Percentiles rank a stretch among this genome's conserved stretches.
Evolutionary conservation across 2,329 filamentous ascomycete genomes (phyloP).

Genomic region (Cytospora piceicola): DNA sequence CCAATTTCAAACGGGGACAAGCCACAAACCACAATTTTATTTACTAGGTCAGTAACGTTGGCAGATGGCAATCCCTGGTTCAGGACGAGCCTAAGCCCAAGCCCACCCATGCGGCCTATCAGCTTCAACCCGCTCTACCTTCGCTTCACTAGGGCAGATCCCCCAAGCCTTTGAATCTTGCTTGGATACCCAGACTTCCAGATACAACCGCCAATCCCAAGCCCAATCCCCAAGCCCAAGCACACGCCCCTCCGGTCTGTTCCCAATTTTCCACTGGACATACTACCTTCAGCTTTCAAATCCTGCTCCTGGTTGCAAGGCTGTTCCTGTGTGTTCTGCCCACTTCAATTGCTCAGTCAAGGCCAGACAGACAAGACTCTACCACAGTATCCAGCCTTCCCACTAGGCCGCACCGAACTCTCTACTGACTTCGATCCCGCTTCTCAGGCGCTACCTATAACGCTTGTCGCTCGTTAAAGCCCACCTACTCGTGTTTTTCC

Average conservation of each 20-base stretch:
- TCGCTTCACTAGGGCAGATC: conserved; percentile 16
- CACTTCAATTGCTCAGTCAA: conserved; percentile 14
- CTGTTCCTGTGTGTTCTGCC: conserved; percentile 8
- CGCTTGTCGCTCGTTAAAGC: conserved; percentile 31
- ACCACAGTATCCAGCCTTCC: conserved; percentile 3
- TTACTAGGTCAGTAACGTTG: conserved; percentile 25
- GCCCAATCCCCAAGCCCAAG: conserved; percentile 16
- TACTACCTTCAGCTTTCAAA: conserved; percentile 3
- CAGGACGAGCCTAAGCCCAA: conserved; percentile 13
- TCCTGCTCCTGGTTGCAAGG: conserved; percentile 8
- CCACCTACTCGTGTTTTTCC: conserved; percentile 14
- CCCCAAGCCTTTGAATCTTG: background rate
- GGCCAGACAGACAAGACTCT: conserved; percentile 8
- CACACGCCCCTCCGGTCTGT: conserved; percentile 20
- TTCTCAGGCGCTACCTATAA: conserved; percentile 27
- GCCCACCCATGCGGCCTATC: conserved; percentile 19
- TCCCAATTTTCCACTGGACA: conserved; percentile 8
- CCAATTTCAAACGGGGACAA: conserved; percentile 15
- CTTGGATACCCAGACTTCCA: conserved; percentile 11
- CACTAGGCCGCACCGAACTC: conserved; percentile 1
- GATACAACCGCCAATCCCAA: conserved; percentile 12
- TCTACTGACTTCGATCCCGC: conserved; percentile 25
- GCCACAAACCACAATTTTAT: conserved; percentile 15
- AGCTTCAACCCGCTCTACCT: conserved; percentile 13
- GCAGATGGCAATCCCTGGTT: conserved; percentile 22